A percentile compares a stretch with the other conserved stretches of the same genome.
These are phyloP conservation scores for Pisolithus marmoratus DNA, from an alignment of 768 basidiomycete genomes.

Conservation along the genomic window DNA sequence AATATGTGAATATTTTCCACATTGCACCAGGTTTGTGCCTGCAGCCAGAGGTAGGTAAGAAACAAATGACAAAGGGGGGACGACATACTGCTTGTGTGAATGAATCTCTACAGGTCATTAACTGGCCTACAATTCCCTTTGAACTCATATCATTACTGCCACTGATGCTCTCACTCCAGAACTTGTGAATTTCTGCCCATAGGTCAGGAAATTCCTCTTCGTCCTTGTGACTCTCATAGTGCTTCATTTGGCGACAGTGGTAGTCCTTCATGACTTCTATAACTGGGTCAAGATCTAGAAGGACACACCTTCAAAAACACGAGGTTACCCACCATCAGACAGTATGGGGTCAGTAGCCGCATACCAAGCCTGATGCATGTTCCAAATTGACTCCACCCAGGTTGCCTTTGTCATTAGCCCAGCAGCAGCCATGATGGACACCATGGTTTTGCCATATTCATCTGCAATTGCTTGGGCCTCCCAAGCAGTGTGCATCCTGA, in stretches of 20 bases:
- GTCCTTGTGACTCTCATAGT: background rate
- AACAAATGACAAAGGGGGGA: no score
- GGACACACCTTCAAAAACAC: background rate
- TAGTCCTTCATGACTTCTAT: background rate
- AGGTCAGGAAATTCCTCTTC: background rate
- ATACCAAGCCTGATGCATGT: constrained; percentile 5
- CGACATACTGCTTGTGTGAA: background rate
- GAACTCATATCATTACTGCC: background rate
- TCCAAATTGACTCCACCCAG: background rate
- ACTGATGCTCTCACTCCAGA: background rate
- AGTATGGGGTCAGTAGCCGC: background rate
- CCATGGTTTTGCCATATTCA: background rate
- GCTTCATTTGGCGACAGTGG: background rate
- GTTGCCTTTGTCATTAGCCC: constrained; percentile 1
- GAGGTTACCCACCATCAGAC: background rate
- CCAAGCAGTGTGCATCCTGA: background rate
- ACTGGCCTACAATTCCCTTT: background rate
- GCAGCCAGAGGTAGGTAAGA: no score
- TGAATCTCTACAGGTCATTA: background rate
- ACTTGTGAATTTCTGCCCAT: background rate
- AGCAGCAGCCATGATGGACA: background rate
- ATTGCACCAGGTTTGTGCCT: no score
- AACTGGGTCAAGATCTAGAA: background rate
- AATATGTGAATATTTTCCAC: no score
- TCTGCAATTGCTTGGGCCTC: constrained; percentile 1